phyloP scores from a whole-genome alignment of 2,329 filamentous ascomycete species.

The Bertia moriformis region DNA sequence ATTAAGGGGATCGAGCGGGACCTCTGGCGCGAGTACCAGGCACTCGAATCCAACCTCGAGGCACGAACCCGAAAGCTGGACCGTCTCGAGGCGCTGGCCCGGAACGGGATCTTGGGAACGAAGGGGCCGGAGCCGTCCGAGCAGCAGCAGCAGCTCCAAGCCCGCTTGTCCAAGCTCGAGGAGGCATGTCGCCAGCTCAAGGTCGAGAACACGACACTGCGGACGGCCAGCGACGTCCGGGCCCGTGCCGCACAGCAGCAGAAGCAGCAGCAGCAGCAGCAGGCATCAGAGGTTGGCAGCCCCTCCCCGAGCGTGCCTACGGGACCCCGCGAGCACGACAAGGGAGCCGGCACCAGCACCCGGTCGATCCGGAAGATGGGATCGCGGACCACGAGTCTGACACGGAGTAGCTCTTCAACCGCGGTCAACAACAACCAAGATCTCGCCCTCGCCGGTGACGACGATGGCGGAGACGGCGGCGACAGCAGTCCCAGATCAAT shows the following conservation, averaged over 20 bases:
- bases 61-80: conserved; percentile 73
- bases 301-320: conserved; percentile 23
- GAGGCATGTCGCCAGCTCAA: conserved; percentile 49
- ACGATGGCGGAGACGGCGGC: background rate
- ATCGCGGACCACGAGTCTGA: background rate
- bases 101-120: conserved; percentile 43
- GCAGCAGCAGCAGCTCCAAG: no score
- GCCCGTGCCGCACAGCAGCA: conserved; percentile 27
- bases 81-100: conserved; percentile 65
- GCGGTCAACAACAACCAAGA: background rate
- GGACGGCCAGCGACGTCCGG: conserved; percentile 44
- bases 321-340: conserved; percentile 7
- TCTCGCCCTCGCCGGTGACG: background rate
- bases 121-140: conserved; percentile 26
- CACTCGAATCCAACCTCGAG: conserved; percentile 68
- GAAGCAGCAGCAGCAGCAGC: conserved; percentile 18
- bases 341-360: no score
- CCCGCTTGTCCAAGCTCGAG: conserved; percentile 36
- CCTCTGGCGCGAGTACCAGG: conserved; percentile 76
- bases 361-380: background rate
- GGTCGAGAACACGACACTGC: conserved; percentile 56
- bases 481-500: no score
- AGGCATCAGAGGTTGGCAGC: conserved; percentile 24
- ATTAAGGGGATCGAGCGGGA: conserved; percentile 79
- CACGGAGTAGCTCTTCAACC: background rate